These are phyloP conservation scores for Myxozyma nipponensis DNA, from an alignment of 805 yeast genomes.

Conservation along the genomic window DNA sequence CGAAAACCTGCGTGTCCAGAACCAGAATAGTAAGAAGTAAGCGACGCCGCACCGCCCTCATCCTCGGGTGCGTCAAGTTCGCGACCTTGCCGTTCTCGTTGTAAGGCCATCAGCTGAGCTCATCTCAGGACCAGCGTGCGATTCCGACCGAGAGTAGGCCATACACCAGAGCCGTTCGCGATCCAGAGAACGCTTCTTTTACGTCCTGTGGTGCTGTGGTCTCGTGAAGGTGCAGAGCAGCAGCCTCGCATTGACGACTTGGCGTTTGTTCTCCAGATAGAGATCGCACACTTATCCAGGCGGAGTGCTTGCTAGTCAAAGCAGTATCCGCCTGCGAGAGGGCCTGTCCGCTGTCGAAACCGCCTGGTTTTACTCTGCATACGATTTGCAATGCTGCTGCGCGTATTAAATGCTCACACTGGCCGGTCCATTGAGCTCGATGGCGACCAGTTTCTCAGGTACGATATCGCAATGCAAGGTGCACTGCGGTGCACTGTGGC, in stretches of 20 bases:
- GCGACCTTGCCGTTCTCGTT: no score
- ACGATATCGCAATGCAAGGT: not conserved
- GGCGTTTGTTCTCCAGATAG: not conserved
- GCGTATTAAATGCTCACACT: slow-evolving; percentile 26
- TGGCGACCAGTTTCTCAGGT: slow-evolving; percentile 18
- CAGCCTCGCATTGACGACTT: no score
- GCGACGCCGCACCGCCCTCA: no score
- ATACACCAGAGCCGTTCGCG: no score
- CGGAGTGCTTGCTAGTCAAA: not conserved
- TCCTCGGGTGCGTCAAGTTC: no score
- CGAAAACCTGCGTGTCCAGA: no score
- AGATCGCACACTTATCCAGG: not conserved
- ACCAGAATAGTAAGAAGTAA: no score
- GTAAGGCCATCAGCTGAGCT: no score
- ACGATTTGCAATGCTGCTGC: slow-evolving; percentile 8
- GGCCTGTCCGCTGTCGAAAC: not conserved
- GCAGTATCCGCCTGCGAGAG: not conserved
- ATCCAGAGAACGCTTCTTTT: no score
- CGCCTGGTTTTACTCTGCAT: not conserved
- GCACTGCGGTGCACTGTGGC: not conserved
- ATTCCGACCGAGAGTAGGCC: no score
- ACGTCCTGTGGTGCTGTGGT: not conserved
- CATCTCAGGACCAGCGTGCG: no score
- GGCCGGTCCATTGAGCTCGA: slow-evolving; percentile 17
- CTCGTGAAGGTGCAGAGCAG: no score